Percentiles rank a stretch among this genome's conserved stretches.
Conservation (phyloP, 1,284 basidiomycete species). For the Pseudozyma flocculosa region DNA sequence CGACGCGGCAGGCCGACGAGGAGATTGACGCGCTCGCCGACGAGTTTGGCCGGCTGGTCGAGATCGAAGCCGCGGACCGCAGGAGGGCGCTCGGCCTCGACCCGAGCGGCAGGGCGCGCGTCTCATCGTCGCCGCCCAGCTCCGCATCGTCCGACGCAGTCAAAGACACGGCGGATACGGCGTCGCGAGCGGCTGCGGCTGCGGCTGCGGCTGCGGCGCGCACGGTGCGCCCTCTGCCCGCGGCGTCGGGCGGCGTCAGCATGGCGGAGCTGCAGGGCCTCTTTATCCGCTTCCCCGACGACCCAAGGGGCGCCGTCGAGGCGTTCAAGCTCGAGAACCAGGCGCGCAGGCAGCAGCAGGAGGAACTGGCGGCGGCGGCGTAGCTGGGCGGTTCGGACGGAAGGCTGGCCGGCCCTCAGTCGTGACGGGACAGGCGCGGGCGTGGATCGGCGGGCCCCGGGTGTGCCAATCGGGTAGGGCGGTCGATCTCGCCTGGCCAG, state of each 20-base stretch:
- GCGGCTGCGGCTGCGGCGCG: conserved; percentile 4
- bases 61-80: conserved; percentile 18
- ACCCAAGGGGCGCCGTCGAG: conserved; percentile 41
- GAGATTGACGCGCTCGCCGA: conserved; percentile 19
- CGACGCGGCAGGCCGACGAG: conserved; percentile 13
- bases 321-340: conserved; percentile 26
- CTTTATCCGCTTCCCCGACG: conserved; percentile 55
- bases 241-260: conserved; percentile 53
- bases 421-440: too few species aligned
- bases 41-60: conserved; percentile 25
- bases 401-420: too few species aligned
- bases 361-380: too few species aligned
- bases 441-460: too few species aligned
- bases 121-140: too few species aligned
- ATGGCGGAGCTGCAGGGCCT: conserved; percentile 58
- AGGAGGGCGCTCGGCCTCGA: conserved; percentile 28
- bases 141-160: too few species aligned
- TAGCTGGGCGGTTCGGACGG: too few species aligned
- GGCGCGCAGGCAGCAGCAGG: neutral
- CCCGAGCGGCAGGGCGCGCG: conserved; percentile 11
- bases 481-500: too few species aligned
- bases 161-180: too few species aligned
- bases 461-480: too few species aligned
- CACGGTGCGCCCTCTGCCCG: conserved; percentile 20
- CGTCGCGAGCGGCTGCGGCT: neutral